Evolutionary conservation across 2,329 filamentous ascomycete genomes (phyloP), one percentile per base, ranked within the genome.

Genomic region (Pseudohalonectria lignicola): DNA sequence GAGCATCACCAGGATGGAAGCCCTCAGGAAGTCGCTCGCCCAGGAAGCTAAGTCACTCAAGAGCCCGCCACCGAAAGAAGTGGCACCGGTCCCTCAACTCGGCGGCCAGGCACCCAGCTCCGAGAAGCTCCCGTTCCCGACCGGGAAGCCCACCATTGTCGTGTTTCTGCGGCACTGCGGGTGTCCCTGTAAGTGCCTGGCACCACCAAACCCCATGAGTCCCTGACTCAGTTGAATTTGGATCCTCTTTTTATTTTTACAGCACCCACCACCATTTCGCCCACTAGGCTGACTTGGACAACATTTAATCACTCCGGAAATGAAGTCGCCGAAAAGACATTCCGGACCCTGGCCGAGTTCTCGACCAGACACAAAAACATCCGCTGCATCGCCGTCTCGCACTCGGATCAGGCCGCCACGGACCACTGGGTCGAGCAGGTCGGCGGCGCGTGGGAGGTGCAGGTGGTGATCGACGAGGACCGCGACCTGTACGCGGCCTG

Each of bases 111-210:
- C 78, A 1, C 79, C 79, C 1, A 62, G 61, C 5, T 66, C 71
- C 20, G 46, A 62, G 19, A 63, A 66, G 42, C 59, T 84, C 5
- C 51, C 53, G 7, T 55, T 82, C n/a, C 68, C 71, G 1, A 56
- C 63, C 31, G 59, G 61, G 18, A 75, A 71, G 47, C 74, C 76
- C 1, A 73, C 70, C 0, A 53, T 86, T 2, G 58, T 86, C 16
- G 68, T 75, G 13, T 86, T 86, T 49, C 64, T 86, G 5, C 67
- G 82, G 25, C 80, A 86, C 53, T 86, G 80, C 53, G 82, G 81
- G 25, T 84, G 80, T 60, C 81, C 81, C 10, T 84, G 81, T 82
- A 68, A 52, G 69, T 56, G 18, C 17, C 32, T 23, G n/a, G n/a
- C n/a, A n/a, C n/a, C n/a, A n/a, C n/a, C n/a, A n/a, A n/a, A n/a